phyloP scores from a whole-genome alignment of 805 yeast genomes.

The Kodamaea hsintzibuensis region DNA sequence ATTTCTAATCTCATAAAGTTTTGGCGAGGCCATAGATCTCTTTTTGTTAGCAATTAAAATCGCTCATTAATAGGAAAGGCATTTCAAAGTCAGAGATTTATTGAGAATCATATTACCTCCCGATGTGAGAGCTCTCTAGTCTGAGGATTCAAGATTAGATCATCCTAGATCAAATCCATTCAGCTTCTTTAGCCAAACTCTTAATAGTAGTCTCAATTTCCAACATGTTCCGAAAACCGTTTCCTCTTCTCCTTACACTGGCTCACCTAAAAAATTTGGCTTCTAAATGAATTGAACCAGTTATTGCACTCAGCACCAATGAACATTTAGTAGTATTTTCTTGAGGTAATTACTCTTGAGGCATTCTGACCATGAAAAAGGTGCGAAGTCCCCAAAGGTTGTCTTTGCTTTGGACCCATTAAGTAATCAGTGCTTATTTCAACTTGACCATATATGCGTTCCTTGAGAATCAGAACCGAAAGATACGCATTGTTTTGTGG shows the following conservation, averaged over 20 bases:
- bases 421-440: constrained; percentile 30
- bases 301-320: constrained; percentile 39
- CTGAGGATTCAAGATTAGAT: constrained; percentile 38
- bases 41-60: no score
- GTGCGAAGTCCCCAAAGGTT: constrained; percentile 22
- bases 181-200: no score
- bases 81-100: no score
- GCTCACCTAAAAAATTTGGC: constrained; percentile 29
- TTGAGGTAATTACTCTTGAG: constrained; percentile 43
- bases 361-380: constrained; percentile 17
- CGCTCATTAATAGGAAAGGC: no score
- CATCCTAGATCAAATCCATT: constrained; percentile 19
- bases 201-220: no score
- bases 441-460: constrained; percentile 37
- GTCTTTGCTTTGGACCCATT: constrained; percentile 43
- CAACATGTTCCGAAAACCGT: constrained; percentile 47
- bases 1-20: no score
- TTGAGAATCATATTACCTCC: constrained; percentile 19
- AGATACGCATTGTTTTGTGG: constrained; percentile 41
- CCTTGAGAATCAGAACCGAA: constrained; percentile 38
- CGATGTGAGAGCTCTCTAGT: no score
- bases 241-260: constrained; percentile 35
- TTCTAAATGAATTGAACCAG: constrained; percentile 27
- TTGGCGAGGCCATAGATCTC: no score
- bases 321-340: constrained; percentile 46